A percentile compares a stretch with the other conserved stretches of the same genome.
phyloP scores from a whole-genome alignment of 768 basidiomycete species.

The Lactifluus piperatus region DNA sequence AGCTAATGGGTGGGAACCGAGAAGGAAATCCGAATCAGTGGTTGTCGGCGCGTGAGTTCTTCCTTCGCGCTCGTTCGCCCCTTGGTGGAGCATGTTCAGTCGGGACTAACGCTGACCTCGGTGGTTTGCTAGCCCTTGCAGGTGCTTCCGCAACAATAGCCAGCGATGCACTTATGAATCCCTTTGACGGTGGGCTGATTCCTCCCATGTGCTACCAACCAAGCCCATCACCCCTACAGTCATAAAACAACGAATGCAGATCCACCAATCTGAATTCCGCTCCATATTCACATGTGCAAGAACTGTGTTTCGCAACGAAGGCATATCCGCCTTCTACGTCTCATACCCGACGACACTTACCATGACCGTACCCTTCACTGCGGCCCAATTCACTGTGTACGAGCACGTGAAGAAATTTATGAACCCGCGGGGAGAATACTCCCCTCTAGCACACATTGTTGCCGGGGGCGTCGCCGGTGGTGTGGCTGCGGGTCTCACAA shows the following conservation, averaged over 20 bases:
- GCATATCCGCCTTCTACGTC: slow-evolving; percentile 88
- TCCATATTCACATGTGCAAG: slow-evolving; percentile 81
- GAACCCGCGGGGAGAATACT: slow-evolving; percentile 83
- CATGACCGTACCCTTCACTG: slow-evolving; percentile 97
- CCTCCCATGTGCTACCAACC: not conserved
- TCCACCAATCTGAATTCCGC: slow-evolving; percentile 87
- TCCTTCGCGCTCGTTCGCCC: slow-evolving; percentile 1
- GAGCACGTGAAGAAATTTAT: slow-evolving; percentile 82
- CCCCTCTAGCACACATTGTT: slow-evolving; percentile 85
- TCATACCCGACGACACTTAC: slow-evolving; percentile 97
- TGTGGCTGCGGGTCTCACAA: slow-evolving; percentile 91
- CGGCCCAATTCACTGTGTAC: slow-evolving; percentile 95
- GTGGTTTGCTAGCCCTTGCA: slow-evolving; percentile 55
- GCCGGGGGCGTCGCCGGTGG: slow-evolving; percentile 91
- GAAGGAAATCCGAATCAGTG: slow-evolving; percentile 63
- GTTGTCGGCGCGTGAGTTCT: slow-evolving; percentile 76
- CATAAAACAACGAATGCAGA: slow-evolving; percentile 99
- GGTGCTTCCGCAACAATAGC: slow-evolving; percentile 93
- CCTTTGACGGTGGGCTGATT: slow-evolving; percentile 80
- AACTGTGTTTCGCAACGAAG: slow-evolving; percentile 79
- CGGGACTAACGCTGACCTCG: not conserved
- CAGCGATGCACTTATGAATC: slow-evolving; percentile 97
- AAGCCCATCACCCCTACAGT: slow-evolving; percentile 42
- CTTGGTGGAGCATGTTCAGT: not conserved
- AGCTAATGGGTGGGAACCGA: slow-evolving; percentile 81